These are phyloP conservation scores for Parsonsia alboflavescens DNA, from an alignment of 257 asterid species.

Conservation along the genomic window DNA sequence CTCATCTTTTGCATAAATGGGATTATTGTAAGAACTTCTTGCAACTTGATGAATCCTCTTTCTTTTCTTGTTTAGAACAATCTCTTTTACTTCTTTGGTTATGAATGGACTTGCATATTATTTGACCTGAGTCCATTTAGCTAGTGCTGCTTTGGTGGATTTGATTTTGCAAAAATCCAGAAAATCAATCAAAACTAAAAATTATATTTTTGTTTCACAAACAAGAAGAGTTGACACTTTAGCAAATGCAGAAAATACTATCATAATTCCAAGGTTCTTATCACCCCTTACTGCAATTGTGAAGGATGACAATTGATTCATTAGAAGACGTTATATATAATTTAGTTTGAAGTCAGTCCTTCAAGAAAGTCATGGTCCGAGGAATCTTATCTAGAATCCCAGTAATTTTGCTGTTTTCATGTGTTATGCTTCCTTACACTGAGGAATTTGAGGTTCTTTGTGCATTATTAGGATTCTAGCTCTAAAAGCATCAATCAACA, in stretches of 20 bases:
- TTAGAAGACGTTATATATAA: not conserved
- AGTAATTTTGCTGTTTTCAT: not conserved
- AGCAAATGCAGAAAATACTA: not conserved
- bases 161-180: not conserved
- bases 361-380: no score
- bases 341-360: not conserved
- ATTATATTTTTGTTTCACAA: not conserved
- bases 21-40: not conserved
- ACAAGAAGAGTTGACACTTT: not conserved
- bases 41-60: not conserved
- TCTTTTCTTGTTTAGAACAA: not conserved
- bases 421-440: not conserved
- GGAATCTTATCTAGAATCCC: no score
- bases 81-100: not conserved
- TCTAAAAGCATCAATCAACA: not conserved
- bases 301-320: not conserved
- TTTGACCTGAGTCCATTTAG: not conserved
- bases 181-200: not conserved
- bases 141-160: not conserved
- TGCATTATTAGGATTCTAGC: not conserved
- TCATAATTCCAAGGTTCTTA: not conserved
- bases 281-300: not conserved
- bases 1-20: slow-evolving; percentile 1
- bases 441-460: not conserved
- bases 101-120: not conserved